These are phyloP conservation scores for Mucor lusitanicus DNA, from an alignment of 371 early-diverging fungal genomes.

Conservation along the genomic window DNA sequence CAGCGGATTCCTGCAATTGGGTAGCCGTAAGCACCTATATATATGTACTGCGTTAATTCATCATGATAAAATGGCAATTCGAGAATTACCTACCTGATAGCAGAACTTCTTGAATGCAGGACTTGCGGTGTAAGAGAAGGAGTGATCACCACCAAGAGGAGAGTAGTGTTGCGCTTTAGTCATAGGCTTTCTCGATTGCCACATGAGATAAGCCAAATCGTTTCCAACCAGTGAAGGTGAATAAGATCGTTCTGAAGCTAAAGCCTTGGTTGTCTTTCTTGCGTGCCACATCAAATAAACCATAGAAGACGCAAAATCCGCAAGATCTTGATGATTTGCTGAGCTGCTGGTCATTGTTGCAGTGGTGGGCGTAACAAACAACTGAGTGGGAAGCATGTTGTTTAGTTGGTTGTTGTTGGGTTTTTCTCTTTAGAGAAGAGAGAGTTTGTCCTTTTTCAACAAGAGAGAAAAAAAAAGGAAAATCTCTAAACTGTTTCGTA, in stretches of 20 bases:
- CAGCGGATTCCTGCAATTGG: constrained; percentile 57
- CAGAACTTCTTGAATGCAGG: constrained; percentile 66
- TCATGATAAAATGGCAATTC: background rate
- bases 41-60: background rate
- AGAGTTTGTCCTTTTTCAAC: constrained; percentile 9
- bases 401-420: background rate
- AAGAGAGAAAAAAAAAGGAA: constrained; percentile 15
- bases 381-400: constrained; percentile 11
- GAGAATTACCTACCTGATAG: constrained; percentile 43
- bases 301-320: constrained; percentile 66
- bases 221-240: constrained; percentile 10
- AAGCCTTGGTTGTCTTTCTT: constrained; percentile 27
- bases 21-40: constrained; percentile 55
- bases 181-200: constrained; percentile 22
- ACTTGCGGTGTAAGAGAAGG: constrained; percentile 44
- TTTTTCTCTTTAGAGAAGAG: constrained; percentile 9
- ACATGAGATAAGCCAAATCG: constrained; percentile 22
- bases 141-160: constrained; percentile 22
- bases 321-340: constrained; percentile 27
- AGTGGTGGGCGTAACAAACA: constrained; percentile 7
- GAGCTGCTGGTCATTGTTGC: constrained; percentile 3
- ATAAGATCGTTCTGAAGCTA: constrained; percentile 7
- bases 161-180: constrained; percentile 10
- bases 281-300: constrained; percentile 69
- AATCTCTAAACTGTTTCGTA: background rate